Conservation (phyloP, 331 rosid species). For the Malus hybrid region DNA sequence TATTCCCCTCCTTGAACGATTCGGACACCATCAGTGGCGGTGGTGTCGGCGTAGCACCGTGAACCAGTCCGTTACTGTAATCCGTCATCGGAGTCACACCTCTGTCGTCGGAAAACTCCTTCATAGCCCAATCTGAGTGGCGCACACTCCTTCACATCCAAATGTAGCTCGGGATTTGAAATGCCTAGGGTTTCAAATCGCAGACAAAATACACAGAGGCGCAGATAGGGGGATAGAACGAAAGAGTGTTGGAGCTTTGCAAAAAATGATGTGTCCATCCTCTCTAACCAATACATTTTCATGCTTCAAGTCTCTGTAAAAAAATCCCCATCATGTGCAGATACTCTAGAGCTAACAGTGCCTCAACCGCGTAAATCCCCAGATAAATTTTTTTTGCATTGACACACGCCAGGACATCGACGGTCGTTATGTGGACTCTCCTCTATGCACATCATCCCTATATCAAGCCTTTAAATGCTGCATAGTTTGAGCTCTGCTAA, state of each 20-base stretch:
- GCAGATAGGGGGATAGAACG: neutral
- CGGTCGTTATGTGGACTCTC: constrained; percentile 12
- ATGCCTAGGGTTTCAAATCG: constrained; percentile 41
- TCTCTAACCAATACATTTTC: too few species aligned
- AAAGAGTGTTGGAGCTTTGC: neutral
- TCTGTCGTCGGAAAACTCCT: constrained; percentile 29
- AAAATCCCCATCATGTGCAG: too few species aligned
- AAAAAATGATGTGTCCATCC: neutral
- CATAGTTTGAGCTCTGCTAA: constrained; percentile 10
- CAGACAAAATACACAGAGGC: neutral
- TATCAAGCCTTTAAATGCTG: neutral
- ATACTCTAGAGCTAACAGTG: too few species aligned
- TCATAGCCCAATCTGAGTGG: constrained; percentile 53
- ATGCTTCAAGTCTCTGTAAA: too few species aligned
- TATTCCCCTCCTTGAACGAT: constrained; percentile 87
- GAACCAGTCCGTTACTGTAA: constrained; percentile 14
- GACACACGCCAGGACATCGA: constrained; percentile 7
- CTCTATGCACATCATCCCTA: constrained; percentile 11
- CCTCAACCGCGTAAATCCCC: neutral
- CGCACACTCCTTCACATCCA: constrained; percentile 56
- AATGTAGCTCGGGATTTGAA: constrained; percentile 46
- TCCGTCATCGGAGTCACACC: neutral
- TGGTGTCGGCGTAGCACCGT: constrained; percentile 30
- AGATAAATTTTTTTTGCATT: neutral
- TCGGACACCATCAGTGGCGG: constrained; percentile 63